Conservation (phyloP, 805 yeast species). For the Schizosaccharomyces lindneri region DNA sequence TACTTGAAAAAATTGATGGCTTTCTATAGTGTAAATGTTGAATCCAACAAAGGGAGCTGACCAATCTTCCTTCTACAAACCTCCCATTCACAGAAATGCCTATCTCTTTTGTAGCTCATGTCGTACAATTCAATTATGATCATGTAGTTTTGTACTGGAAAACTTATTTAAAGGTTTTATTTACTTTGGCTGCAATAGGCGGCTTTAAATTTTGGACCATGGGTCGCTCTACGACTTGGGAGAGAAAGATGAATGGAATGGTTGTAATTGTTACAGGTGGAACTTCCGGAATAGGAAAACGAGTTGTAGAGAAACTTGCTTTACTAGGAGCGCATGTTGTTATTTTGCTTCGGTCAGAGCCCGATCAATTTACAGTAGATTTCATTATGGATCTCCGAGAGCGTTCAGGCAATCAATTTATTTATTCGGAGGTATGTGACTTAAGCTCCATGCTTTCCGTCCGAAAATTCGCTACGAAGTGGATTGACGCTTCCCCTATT, state of each 20-base stretch:
- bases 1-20: too few relatives aligned
- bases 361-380: slow-evolving; percentile 58
- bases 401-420: slow-evolving; percentile 39
- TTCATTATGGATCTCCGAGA: slow-evolving; percentile 56
- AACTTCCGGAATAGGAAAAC: slow-evolving; percentile 72
- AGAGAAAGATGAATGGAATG: slow-evolving; percentile 71
- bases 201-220: neutral
- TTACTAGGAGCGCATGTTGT: slow-evolving; percentile 65
- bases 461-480: slow-evolving; percentile 73
- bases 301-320: slow-evolving; percentile 51
- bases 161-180: neutral
- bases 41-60: too few relatives aligned
- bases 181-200: neutral
- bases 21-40: too few relatives aligned
- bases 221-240: slow-evolving; percentile 75
- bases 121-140: neutral
- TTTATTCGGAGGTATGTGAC: slow-evolving; percentile 82
- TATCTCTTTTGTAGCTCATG: neutral
- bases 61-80: neutral
- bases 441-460: slow-evolving; percentile 46
- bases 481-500: slow-evolving; percentile 82
- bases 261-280: slow-evolving; percentile 53
- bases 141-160: neutral
- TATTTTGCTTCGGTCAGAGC: slow-evolving; percentile 34
- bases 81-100: neutral